Evolutionary conservation across 116 monocot species (phyloP).

Genomic region (Posidonia oceanica): DNA sequence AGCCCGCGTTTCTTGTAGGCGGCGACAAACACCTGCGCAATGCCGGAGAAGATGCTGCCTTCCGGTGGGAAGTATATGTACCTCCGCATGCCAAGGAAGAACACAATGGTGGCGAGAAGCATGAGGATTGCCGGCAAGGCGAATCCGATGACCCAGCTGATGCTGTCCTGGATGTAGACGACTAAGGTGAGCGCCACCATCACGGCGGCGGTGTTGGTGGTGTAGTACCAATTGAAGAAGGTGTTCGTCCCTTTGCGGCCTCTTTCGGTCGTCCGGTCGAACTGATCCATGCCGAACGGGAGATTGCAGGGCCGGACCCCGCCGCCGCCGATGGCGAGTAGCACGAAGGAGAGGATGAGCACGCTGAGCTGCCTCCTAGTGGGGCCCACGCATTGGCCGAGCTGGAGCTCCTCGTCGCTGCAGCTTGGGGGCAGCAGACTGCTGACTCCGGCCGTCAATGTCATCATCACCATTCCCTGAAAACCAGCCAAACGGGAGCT

Average conservation of each 20-base stretch:
- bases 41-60: conserved; percentile 57
- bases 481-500: neutral
- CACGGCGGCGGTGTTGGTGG: conserved; percentile 63
- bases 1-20: conserved; percentile 36
- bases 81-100: conserved; percentile 37
- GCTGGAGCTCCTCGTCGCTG: conserved; percentile 6
- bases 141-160: conserved; percentile 68
- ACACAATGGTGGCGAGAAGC: conserved; percentile 42
- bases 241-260: conserved; percentile 51
- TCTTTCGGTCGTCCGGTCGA: conserved; percentile 45
- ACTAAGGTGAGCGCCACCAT: conserved; percentile 65
- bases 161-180: conserved; percentile 69
- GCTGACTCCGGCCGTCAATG: conserved; percentile 43
- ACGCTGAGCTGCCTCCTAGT: conserved; percentile 21
- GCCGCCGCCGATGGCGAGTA: conserved; percentile 53
- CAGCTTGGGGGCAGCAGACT: conserved; percentile 46
- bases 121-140: conserved; percentile 54
- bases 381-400: conserved; percentile 22
- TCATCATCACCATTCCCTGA: conserved; percentile 71
- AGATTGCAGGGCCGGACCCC: conserved; percentile 87
- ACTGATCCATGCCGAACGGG: conserved; percentile 84
- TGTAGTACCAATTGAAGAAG: conserved; percentile 99
- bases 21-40: conserved; percentile 39
- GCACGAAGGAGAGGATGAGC: conserved; percentile 27
- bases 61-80: conserved; percentile 65